Base-by-base conservation (phyloP, 2,329 filamentous ascomycete species). In the Talaromyces atroroseus region DNA sequence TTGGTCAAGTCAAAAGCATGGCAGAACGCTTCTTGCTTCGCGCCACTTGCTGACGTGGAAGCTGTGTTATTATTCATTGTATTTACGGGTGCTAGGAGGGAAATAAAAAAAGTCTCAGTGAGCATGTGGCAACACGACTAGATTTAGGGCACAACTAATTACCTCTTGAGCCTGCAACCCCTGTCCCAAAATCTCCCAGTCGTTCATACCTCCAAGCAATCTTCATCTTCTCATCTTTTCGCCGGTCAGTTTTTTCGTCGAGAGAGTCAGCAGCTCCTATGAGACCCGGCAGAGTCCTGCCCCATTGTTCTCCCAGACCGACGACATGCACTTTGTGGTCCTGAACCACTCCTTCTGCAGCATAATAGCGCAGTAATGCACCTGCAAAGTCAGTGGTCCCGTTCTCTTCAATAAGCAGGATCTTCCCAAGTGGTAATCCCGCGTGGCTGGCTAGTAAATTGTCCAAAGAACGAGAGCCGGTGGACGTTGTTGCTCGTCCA, bases 181-280 rank as follows among this genome's bases (percentile, higher is more conserved):
- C 74, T 58, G 78, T 80, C 44, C 84, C 84, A 64, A 85, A 86
- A 62, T 88, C 87, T 16, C 88, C 88, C 53, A 97, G 73, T 34
- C 85, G 82, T 72, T 97, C 92, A 74, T 99, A 99, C 71, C 94
- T 82, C 94, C 94, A 99, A 3, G 94, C 94, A 76, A 99, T 99
- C 76, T 96, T 97, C 94, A 99, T 97, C 72, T 87, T 92, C 60
- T 92, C 88, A 14, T 80, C 79, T 62, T 70, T 74, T 71, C 70
- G 66, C 65, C 66, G 66, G 44, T 67, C 69, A 10, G 67, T 65
- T 56, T 72, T 75, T 45, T 76, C 72, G 34, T 78, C 75, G 32
- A 78, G 68, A 46, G 68, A 64, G 63, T 79, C 74, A 34, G 77
- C 70, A 51, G 78, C 73, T 61, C 78, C 73, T 48, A 81, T 80